Evolutionary conservation across 306 rosid species (phyloP).

Genomic region (Bauhinia variegata): DNA sequence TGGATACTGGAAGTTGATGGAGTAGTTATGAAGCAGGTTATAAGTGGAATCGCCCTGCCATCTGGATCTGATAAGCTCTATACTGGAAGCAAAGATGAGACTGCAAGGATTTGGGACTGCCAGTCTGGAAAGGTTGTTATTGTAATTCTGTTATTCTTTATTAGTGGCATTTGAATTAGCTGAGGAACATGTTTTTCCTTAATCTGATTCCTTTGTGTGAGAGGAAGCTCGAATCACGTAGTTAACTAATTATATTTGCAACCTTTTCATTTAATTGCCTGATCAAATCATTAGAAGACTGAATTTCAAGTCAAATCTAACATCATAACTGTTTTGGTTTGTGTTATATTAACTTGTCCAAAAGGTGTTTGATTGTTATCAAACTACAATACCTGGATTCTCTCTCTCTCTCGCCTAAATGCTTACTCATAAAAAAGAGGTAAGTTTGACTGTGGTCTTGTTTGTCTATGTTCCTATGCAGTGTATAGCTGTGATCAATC

Average conservation of each 20-base stretch:
- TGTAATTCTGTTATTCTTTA: not conserved
- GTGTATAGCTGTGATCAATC: conserved; percentile 67
- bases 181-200: not conserved
- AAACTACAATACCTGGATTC: not conserved
- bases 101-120: conserved; percentile 92
- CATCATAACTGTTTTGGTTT: not conserved
- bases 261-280: not conserved
- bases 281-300: conserved; percentile 5
- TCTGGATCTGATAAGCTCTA: conserved; percentile 93
- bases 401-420: not conserved
- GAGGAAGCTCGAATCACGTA: not conserved
- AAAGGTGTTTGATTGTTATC: not conserved
- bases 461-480: conserved; percentile 45
- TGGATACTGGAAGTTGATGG: conserved; percentile 28
- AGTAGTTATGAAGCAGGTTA: conserved; percentile 58
- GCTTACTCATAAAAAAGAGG: not conserved
- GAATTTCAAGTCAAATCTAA: not conserved
- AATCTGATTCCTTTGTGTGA: not conserved
- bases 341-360: not conserved
- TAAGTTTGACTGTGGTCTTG: conserved; percentile 23
- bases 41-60: conserved; percentile 84
- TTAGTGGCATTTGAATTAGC: not conserved
- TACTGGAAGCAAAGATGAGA: conserved; percentile 89
- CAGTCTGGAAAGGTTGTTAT: conserved; percentile 85
- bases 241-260: conserved; percentile 21